Percentiles rank a stretch among this genome's conserved stretches.
Evolutionary conservation across 2,329 filamentous ascomycete species (phyloP).

Genomic region (Beauveria sp.): DNA sequence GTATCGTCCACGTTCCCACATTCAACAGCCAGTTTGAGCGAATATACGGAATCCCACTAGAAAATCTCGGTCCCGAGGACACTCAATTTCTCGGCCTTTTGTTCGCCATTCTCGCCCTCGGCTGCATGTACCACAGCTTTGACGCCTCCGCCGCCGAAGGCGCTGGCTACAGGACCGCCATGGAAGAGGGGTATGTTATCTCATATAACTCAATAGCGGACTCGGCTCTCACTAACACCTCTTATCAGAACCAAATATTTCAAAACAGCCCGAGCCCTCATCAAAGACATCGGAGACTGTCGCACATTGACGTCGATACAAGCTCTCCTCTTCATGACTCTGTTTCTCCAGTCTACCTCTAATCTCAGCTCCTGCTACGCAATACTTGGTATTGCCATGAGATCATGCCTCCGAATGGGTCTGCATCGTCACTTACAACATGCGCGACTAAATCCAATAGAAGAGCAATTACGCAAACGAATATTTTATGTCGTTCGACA

Average conservation of each 20-base stretch:
- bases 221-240: conserved; percentile 33
- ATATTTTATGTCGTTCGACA: conserved; percentile 63
- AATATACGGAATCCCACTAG: conserved; percentile 63
- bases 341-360: conserved; percentile 73
- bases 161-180: conserved; percentile 41
- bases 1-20: conserved; percentile 72
- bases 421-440: conserved; percentile 66
- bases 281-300: conserved; percentile 61
- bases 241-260: conserved; percentile 56
- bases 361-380: conserved; percentile 75
- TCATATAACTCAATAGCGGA: too few relatives aligned
- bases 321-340: conserved; percentile 68
- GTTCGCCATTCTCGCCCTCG: conserved; percentile 63
- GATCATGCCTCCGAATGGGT: conserved; percentile 69
- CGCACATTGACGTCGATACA: conserved; percentile 69
- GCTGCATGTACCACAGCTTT: conserved; percentile 61
- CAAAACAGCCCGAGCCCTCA: conserved; percentile 55
- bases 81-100: conserved; percentile 62
- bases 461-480: conserved; percentile 55
- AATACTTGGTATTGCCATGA: conserved; percentile 69
- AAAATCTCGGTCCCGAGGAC: conserved; percentile 56
- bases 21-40: conserved; percentile 73
- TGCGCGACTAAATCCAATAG: conserved; percentile 53
- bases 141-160: conserved; percentile 42
- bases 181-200: conserved; percentile 46